Percentiles rank a stretch among this genome's conserved stretches.
Evolutionary conservation across 2,329 filamentous ascomycete genomes (phyloP).

Genomic region (Orbilia javanica): DNA sequence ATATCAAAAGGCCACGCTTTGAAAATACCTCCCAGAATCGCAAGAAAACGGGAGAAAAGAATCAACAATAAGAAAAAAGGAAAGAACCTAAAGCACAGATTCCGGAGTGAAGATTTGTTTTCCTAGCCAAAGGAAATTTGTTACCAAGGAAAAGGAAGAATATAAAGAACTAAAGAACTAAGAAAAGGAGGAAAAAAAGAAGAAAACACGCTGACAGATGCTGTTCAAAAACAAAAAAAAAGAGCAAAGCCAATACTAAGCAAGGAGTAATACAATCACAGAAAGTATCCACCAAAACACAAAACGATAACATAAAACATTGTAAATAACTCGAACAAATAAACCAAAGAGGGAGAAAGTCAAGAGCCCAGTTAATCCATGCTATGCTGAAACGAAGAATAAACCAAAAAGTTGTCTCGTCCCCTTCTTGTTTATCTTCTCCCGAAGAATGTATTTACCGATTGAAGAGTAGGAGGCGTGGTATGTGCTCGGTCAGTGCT

Average conservation of each 20-base stretch:
- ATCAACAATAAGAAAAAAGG: conserved; percentile 24
- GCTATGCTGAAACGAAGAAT: conserved; percentile 55
- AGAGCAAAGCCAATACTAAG: conserved; percentile 4
- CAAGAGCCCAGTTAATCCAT: conserved; percentile 52
- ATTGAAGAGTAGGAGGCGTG: conserved; percentile 14
- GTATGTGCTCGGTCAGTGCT: not conserved
- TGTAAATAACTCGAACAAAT: conserved; percentile 16
- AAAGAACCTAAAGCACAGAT: conserved; percentile 17
- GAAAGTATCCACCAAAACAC: conserved; percentile 49
- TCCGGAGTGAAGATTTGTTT: conserved; percentile 56
- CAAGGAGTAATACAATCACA: conserved; percentile 57
- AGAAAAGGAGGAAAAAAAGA: not conserved
- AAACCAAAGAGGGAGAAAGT: conserved; percentile 37
- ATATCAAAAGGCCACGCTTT: conserved; percentile 42
- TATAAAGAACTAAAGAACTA: conserved; percentile 18
- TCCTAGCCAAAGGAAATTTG: conserved; percentile 42
- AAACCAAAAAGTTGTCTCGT: conserved; percentile 22
- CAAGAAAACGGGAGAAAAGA: conserved; percentile 14
- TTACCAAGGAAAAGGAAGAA: conserved; percentile 41
- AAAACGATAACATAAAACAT: conserved; percentile 28
- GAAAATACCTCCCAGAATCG: conserved; percentile 25
- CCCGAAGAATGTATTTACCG: conserved; percentile 39
- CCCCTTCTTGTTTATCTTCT: conserved; percentile 38
- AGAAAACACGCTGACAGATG: conserved; percentile 54
- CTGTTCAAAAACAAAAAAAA: conserved; percentile 33